Base-by-base conservation (phyloP, 108 stramenopile species). In the Pseudonitzschia pungens region DNA sequence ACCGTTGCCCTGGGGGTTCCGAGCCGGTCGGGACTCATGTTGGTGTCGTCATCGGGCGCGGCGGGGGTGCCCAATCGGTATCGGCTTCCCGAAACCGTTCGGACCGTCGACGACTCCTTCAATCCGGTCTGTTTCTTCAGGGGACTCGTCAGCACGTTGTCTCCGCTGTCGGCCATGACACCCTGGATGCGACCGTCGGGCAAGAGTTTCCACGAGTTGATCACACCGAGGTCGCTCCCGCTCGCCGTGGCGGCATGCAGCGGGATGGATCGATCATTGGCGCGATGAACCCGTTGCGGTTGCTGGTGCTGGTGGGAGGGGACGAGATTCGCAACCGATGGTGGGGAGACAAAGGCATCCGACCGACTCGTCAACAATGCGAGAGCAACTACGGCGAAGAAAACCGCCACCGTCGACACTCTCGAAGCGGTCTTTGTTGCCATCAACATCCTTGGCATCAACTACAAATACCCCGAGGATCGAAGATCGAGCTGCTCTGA, bases 11-110 rank as follows among this genome's bases (percentile, higher is more conserved):
- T 62, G 14, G 33, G 60, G 7, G 29, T 62, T 36, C 60, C 60
- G 33, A 62, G 15, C 16, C n/a, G 60, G 20, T 33, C 20, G 60
- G 60, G 28, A 40, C 32, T 31, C n/a, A 62, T 26, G 5, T 62
- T 62, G 60, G 4, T 18, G 29, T n/a, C 20, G 42, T n/a, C 14
- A 14, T 65, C 64, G 28, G 41, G 36, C 16, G 27, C 20, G 21
- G 65, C 65, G 15, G 65, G 65, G 11, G 65, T 67, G 42, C 65
- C 65, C 44, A 67, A 48, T 21, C 27, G 18, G 48, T 67, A 67
- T 29, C 48, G 43, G 44, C 45, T 50, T 50, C 65, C 65, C 21
- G 65, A 67, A 21, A 67, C 43, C n/a, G 65, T 67, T 50, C 48
- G 65, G 21, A 67, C 44, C 22, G 65, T 67, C 16, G 65, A 32